Evolutionary conservation across 495 filamentous ascomycete species (phyloP).

Genomic region (Penicillium cinerascens): DNA sequence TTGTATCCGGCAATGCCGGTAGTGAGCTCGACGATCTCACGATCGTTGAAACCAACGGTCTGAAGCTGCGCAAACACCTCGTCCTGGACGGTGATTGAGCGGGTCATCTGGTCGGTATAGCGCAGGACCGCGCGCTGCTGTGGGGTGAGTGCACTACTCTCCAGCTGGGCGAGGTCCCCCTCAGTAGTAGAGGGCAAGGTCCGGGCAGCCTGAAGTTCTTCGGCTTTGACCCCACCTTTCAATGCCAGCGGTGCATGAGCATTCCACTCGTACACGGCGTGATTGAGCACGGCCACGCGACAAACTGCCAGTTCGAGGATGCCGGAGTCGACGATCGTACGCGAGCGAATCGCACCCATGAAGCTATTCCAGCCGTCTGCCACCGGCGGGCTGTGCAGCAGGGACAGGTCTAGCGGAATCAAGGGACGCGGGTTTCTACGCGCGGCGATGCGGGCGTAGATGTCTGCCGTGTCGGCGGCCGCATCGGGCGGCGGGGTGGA

Average conservation of each 20-base stretch:
- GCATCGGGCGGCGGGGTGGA: slow-evolving; percentile 43
- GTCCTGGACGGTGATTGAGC: slow-evolving; percentile 54
- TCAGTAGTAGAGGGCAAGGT: slow-evolving; percentile 37
- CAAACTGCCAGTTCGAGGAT: slow-evolving; percentile 33
- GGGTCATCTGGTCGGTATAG: slow-evolving; percentile 36
- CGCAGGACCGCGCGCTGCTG: slow-evolving; percentile 64
- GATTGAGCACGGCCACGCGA: slow-evolving; percentile 69
- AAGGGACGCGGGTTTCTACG: slow-evolving; percentile 62
- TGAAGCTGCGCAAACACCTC: slow-evolving; percentile 58
- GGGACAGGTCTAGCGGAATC: slow-evolving; percentile 63
- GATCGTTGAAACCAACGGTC: slow-evolving; percentile 47
- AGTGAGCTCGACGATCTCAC: slow-evolving; percentile 66
- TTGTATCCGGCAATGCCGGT: slow-evolving; percentile 81
- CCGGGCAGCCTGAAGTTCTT: slow-evolving; percentile 44
- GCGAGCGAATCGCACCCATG: slow-evolving; percentile 62
- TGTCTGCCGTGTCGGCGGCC: slow-evolving; percentile 39
- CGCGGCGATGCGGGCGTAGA: slow-evolving; percentile 56
- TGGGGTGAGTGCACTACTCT: slow-evolving; percentile 44
- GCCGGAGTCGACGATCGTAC: slow-evolving; percentile 63
- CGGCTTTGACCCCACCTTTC: slow-evolving; percentile 35
- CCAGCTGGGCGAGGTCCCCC: slow-evolving; percentile 21
- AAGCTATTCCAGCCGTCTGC: slow-evolving; percentile 78
- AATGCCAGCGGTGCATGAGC: slow-evolving; percentile 67
- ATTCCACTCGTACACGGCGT: slow-evolving; percentile 76
- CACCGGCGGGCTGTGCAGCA: slow-evolving; percentile 66